Percentiles rank a stretch among this genome's conserved stretches.
These are phyloP conservation scores for Chaetothyriales sp. DNA, from an alignment of 2,329 filamentous ascomycete species.

Conservation along the genomic window DNA sequence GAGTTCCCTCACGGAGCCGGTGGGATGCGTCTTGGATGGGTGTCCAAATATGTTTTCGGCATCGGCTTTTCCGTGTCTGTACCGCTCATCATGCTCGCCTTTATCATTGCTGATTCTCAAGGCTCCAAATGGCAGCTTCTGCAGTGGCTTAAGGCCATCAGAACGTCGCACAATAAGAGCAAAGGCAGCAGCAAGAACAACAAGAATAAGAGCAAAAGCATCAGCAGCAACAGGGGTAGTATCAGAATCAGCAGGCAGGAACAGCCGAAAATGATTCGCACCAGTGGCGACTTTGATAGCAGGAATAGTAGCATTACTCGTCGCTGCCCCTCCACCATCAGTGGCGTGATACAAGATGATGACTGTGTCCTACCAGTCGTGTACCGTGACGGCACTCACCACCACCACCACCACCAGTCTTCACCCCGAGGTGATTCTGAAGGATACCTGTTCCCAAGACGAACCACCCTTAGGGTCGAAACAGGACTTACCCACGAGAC, in stretches of 20 bases:
- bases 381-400: neutral
- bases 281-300: neutral
- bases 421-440: neutral
- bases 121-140: neutral
- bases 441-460: neutral
- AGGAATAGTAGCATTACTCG: neutral
- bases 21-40: constrained; percentile 33
- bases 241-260: neutral
- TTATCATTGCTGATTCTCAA: constrained; percentile 6
- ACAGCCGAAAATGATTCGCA: neutral
- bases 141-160: neutral
- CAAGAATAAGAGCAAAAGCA: neutral
- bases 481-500: neutral
- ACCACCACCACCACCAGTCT: no score
- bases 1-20: constrained; percentile 31
- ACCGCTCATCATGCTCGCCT: constrained; percentile 22
- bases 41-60: constrained; percentile 41
- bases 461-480: neutral
- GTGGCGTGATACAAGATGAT: neutral
- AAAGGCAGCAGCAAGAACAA: neutral
- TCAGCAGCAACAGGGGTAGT: no score
- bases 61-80: constrained; percentile 40
- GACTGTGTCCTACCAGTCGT: neutral
- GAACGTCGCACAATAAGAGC: neutral
- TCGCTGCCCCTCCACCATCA: neutral